Evolutionary conservation across 2,329 filamentous ascomycete genomes (phyloP).

Genomic region (Diaporthe ilicicola): DNA sequence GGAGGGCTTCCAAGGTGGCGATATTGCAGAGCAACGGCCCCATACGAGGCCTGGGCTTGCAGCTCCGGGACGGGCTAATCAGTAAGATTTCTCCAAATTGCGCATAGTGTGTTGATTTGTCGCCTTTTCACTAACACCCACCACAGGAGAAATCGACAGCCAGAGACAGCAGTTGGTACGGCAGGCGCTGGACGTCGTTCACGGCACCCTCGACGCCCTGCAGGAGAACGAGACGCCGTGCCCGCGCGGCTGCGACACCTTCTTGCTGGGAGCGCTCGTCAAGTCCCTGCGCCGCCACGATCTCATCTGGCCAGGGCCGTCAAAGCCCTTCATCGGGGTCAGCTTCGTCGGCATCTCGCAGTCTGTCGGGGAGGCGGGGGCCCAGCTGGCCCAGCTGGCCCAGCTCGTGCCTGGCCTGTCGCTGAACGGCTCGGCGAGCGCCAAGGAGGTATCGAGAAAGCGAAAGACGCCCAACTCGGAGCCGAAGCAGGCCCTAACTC

Average conservation of each 20-base stretch:
- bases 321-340: conserved; percentile 38
- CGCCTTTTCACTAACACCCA: not conserved
- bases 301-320: conserved; percentile 40
- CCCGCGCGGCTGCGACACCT: conserved; percentile 39
- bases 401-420: conserved; percentile 15
- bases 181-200: conserved; percentile 36
- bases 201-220: conserved; percentile 38
- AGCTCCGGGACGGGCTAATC: conserved; percentile 42
- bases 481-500: conserved; percentile 33
- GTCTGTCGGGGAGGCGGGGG: conserved; percentile 37
- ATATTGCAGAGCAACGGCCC: conserved; percentile 38
- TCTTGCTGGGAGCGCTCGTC: conserved; percentile 42
- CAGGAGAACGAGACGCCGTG: conserved; percentile 31
- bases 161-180: conserved; percentile 40
- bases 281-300: conserved; percentile 40
- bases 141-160: conserved; percentile 39
- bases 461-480: conserved; percentile 28
- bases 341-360: conserved; percentile 38
- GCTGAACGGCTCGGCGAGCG: not conserved
- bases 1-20: conserved; percentile 38
- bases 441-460: conserved; percentile 21
- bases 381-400: conserved; percentile 22
- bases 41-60: conserved; percentile 39
- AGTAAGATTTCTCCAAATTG: conserved; percentile 36
- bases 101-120: no score